Percentiles rank a stretch among this genome's conserved stretches.
Conservation (phyloP, 2,329 filamentous ascomycete species). For the Xylariaceae sp. region DNA sequence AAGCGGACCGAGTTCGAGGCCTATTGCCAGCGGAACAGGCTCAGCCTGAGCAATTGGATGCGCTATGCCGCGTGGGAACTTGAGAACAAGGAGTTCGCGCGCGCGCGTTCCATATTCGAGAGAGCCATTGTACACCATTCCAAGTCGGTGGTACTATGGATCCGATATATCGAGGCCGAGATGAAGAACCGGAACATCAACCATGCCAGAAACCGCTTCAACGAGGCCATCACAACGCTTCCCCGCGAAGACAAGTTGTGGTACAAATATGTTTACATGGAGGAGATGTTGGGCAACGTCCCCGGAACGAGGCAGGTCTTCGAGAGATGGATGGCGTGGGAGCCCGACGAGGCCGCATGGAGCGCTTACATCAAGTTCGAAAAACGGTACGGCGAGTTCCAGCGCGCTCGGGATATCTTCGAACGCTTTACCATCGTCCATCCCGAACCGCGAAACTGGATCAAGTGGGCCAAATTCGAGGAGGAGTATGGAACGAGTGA, state of each 20-base stretch:
- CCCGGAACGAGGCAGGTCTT: constrained; percentile 89
- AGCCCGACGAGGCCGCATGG: constrained; percentile 94
- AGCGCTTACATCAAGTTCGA: constrained; percentile 94
- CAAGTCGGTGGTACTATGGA: constrained; percentile 81
- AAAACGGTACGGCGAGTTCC: constrained; percentile 88
- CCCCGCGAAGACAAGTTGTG: constrained; percentile 92
- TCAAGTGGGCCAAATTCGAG: constrained; percentile 97
- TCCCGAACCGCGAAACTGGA: constrained; percentile 92
- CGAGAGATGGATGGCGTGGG: constrained; percentile 98
- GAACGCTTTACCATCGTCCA: constrained; percentile 86
- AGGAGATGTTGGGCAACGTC: constrained; percentile 94
- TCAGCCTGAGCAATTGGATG: constrained; percentile 99
- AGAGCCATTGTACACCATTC: constrained; percentile 86
- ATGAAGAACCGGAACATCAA: constrained; percentile 96
- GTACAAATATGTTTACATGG: constrained; percentile 99
- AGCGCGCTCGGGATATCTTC: constrained; percentile 84
- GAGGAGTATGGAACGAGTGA: constrained; percentile 92
- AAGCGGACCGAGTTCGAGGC: constrained; percentile 97
- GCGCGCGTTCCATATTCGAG: constrained; percentile 89
- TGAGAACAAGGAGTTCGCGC: constrained; percentile 93
- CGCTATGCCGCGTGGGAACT: constrained; percentile 96
- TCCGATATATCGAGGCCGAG: constrained; percentile 90
- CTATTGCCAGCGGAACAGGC: constrained; percentile 88
- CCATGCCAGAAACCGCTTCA: constrained; percentile 87
- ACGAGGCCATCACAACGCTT: constrained; percentile 86